phyloP scores from a whole-genome alignment of 495 filamentous ascomycete species.

The Cladorrhinum samala region DNA sequence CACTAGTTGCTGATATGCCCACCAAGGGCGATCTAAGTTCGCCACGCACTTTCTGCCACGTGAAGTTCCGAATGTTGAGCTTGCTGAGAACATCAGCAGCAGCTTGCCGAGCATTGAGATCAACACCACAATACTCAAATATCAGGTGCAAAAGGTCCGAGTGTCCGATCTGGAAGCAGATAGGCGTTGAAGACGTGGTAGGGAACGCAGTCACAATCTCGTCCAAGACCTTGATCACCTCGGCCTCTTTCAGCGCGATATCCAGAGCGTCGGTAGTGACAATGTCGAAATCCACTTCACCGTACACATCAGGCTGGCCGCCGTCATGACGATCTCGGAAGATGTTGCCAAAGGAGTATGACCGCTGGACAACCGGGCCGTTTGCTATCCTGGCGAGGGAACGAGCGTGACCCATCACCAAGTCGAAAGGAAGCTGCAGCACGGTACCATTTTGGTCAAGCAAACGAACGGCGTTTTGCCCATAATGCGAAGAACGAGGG shows the following conservation, averaged over 20 bases:
- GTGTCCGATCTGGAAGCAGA: slow-evolving; percentile 93
- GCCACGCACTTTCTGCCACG: slow-evolving; percentile 77
- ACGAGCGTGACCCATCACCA: slow-evolving; percentile 84
- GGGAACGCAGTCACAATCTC: slow-evolving; percentile 84
- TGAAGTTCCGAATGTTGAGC: slow-evolving; percentile 75
- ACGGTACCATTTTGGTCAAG: slow-evolving; percentile 78
- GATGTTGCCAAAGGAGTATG: slow-evolving; percentile 83
- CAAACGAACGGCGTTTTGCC: slow-evolving; percentile 59
- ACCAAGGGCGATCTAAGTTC: slow-evolving; percentile 76
- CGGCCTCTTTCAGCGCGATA: slow-evolving; percentile 85
- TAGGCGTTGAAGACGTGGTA: slow-evolving; percentile 57
- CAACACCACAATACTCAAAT: slow-evolving; percentile 82
- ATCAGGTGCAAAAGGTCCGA: slow-evolving; percentile 75
- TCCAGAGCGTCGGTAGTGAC: slow-evolving; percentile 72
- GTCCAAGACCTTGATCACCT: slow-evolving; percentile 89
- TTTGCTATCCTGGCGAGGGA: slow-evolving; percentile 62
- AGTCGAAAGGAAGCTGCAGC: slow-evolving; percentile 84
- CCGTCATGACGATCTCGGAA: slow-evolving; percentile 69
- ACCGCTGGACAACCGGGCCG: slow-evolving; percentile 60
- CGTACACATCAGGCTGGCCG: slow-evolving; percentile 74
- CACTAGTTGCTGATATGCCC: slow-evolving; percentile 77
- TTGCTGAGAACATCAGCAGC: slow-evolving; percentile 84
- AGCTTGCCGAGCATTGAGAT: slow-evolving; percentile 54
- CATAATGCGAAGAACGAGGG: slow-evolving; percentile 73
- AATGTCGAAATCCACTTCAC: slow-evolving; percentile 95